A percentile compares a stretch with the other conserved stretches of the same genome.
Evolutionary conservation across 257 asterid species (phyloP).

Genomic region (Lycium barbarum): DNA sequence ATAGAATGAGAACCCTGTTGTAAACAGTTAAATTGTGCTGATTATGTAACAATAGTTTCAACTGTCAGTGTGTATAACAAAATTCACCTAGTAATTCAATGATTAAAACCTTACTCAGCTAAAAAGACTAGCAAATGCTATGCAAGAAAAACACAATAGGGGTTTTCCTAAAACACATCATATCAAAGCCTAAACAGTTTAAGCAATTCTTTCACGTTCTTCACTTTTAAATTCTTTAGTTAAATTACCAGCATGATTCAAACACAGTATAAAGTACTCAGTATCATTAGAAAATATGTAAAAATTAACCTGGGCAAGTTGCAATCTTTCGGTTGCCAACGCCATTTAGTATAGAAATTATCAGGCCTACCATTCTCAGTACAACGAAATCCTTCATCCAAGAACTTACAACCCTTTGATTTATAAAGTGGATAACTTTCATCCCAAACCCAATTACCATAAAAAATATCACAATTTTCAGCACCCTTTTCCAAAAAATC

Average conservation of each 20-base stretch:
- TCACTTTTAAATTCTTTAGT: neutral
- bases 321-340: conserved; percentile 89
- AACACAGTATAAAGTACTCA: neutral
- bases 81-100: neutral
- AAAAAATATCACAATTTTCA: conserved; percentile 61
- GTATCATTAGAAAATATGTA: neutral
- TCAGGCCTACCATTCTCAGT: conserved; percentile 83
- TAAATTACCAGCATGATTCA: neutral
- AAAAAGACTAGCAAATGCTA: neutral
- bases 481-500: conserved; percentile 62
- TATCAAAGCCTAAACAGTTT: neutral
- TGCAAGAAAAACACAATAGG: conserved; percentile 10
- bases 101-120: conserved; percentile 1
- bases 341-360: conserved; percentile 75
- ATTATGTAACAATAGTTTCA: neutral
- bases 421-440: conserved; percentile 77
- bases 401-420: conserved; percentile 64
- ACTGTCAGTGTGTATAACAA: neutral
- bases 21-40: neutral
- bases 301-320: conserved; percentile 78
- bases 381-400: conserved; percentile 80
- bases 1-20: neutral
- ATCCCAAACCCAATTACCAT: conserved; percentile 88
- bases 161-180: neutral
- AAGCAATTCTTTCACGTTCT: neutral